Evolutionary conservation across 805 yeast species (phyloP).

Genomic region (Starmerella bombi): DNA sequence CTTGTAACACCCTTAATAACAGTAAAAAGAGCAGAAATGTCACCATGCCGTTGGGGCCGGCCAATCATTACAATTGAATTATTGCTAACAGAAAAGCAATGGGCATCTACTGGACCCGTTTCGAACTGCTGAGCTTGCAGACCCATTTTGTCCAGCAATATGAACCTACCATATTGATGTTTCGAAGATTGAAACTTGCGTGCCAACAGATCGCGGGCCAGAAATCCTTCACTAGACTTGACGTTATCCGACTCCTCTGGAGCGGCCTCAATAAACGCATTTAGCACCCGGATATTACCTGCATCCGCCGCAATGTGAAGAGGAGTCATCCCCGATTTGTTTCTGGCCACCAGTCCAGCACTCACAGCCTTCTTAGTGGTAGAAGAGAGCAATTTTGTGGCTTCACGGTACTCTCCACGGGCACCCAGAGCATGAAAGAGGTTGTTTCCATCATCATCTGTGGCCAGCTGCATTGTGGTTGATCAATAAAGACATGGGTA

Average conservation of each 20-base stretch:
- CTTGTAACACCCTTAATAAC: background rate
- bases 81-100: conserved; percentile 14
- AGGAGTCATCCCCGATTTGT: conserved; percentile 19
- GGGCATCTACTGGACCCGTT: conserved; percentile 9
- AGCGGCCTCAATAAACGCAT: conserved; percentile 13
- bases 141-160: conserved; percentile 7
- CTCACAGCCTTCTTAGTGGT: conserved; percentile 10
- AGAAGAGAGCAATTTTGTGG: conserved; percentile 10
- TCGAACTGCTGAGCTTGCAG: conserved; percentile 3
- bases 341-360: conserved; percentile 15
- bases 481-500: too few relatives aligned
- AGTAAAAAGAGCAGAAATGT: background rate
- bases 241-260: conserved; percentile 14
- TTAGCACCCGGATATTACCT: conserved; percentile 17
- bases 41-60: background rate
- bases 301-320: conserved; percentile 20
- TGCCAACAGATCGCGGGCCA: conserved; percentile 9
- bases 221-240: conserved; percentile 1
- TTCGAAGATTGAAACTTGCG: background rate
- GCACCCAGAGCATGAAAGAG: conserved; percentile 22
- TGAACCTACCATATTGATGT: background rate
- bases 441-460: conserved; percentile 15
- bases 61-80: conserved; percentile 8
- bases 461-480: background rate
- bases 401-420: conserved; percentile 10